Percentiles rank a stretch among this genome's conserved stretches.
Evolutionary conservation across 805 yeast species (phyloP).

Genomic region (Saturnispora ahearnii): DNA sequence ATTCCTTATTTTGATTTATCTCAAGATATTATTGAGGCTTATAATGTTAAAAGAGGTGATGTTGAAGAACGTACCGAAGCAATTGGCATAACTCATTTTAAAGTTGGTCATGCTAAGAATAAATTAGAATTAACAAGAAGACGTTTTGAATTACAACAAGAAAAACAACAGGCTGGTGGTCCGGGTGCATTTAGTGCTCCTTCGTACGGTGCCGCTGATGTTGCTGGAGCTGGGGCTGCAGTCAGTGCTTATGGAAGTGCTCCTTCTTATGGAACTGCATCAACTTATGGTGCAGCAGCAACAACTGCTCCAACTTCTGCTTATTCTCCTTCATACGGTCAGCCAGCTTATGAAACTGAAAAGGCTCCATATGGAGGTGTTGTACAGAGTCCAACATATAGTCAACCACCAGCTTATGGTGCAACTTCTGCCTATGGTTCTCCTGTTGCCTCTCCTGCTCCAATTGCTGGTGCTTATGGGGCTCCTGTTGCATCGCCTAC

Average conservation of each 20-base stretch:
- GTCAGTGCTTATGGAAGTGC: conserved; percentile 15
- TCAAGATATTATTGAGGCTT: conserved; percentile 77
- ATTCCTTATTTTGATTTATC: conserved; percentile 90
- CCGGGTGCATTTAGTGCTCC: conserved; percentile 15
- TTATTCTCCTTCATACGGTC: conserved; percentile 22
- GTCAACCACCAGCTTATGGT: conserved; percentile 14
- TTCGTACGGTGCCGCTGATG: conserved; percentile 27
- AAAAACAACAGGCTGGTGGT: conserved; percentile 28
- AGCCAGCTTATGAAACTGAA: conserved; percentile 18
- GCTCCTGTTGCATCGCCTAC: neutral
- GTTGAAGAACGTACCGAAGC: conserved; percentile 85
- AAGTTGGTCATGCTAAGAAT: conserved; percentile 76
- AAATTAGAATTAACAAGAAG: conserved; percentile 78
- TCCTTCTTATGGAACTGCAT: conserved; percentile 20
- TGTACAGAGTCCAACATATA: conserved; percentile 19
- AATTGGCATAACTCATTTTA: conserved; percentile 84
- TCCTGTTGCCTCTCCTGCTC: conserved; percentile 18
- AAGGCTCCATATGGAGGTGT: conserved; percentile 10
- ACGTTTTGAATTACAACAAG: conserved; percentile 49
- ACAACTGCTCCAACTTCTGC: conserved; percentile 1
- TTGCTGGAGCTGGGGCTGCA: conserved; percentile 21
- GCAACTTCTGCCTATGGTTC: conserved; percentile 1
- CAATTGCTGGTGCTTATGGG: neutral
- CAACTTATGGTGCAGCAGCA: too few relatives aligned
- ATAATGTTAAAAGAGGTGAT: conserved; percentile 74